Evolutionary conservation across 257 asterid species (phyloP).

Genomic region (Solanum habrochaites): DNA sequence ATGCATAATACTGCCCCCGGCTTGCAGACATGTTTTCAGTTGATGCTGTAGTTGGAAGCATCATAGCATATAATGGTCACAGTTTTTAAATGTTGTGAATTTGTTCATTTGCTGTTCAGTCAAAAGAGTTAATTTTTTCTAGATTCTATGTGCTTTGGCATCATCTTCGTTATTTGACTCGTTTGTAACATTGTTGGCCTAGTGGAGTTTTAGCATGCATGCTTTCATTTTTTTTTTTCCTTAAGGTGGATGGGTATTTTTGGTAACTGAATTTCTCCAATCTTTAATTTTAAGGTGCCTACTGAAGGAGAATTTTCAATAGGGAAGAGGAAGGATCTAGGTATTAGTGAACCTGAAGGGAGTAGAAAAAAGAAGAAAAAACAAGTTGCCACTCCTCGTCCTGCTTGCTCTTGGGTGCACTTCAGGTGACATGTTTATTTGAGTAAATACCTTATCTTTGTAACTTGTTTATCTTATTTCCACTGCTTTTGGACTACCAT

Average conservation of each 20-base stretch:
- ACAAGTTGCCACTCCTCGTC: constrained; percentile 69
- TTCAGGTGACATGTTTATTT: constrained; percentile 49
- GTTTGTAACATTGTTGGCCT: neutral
- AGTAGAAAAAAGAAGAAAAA: constrained; percentile 68
- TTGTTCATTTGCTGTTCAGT: neutral
- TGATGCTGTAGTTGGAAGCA: neutral
- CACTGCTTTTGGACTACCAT: neutral
- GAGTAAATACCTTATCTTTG: neutral
- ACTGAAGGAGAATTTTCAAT: constrained; percentile 42
- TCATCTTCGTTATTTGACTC: neutral
- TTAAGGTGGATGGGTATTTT: neutral
- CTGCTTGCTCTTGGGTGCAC: constrained; percentile 99
- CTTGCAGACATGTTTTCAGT: neutral
- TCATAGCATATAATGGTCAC: neutral
- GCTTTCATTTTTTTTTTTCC: neutral
- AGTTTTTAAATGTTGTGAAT: neutral
- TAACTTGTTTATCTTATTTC: neutral
- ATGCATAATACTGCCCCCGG: neutral
- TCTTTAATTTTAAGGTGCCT: constrained; percentile 32
- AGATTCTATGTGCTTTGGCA: neutral
- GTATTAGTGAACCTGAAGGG: constrained; percentile 51
- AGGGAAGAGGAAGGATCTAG: constrained; percentile 53
- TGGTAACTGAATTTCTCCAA: neutral
- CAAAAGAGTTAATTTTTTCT: neutral
- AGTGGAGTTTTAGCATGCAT: neutral